Evolutionary conservation across 75 land plant genomes (phyloP), one percentile per base, ranked within the genome.

Genomic region (Ceratopteris richardii): DNA sequence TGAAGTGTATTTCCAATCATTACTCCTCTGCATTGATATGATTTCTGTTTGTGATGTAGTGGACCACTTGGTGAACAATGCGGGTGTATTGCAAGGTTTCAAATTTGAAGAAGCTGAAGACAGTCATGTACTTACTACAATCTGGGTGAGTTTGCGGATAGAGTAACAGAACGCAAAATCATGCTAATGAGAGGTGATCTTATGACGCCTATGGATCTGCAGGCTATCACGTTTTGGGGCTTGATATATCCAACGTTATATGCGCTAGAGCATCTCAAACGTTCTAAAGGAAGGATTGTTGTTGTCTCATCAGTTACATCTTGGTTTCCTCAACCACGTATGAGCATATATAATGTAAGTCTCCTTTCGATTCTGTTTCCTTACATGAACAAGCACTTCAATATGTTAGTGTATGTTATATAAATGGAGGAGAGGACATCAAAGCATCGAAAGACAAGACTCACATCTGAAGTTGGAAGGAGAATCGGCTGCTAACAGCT

Each of bases 11-110:
- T 40, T 40, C 42, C n/a, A n/a, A n/a, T n/a, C n/a, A n/a, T n/a
- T n/a, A n/a, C n/a, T n/a, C n/a, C n/a, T n/a, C n/a, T n/a, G n/a
- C n/a, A n/a, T n/a, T n/a, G n/a, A n/a, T n/a, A n/a, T n/a, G n/a
- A n/a, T n/a, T n/a, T n/a, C n/a, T n/a, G n/a, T n/a, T n/a, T n/a
- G n/a, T 33, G 37, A 33, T 33, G 37, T 77, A 90, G 89, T 92
- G 70, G 85, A 88, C 67, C 97, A 92, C 81, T 74, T 92, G 20
- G 94, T 92, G 51, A 88, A 85, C 60, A 82, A 82, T 18, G 84
- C 81, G 26, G 80, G 84, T 56, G 44, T 88, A 41, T 82, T 79
- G n/a, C 84, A 80, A 26, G 73, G 79, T n/a, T 88, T 82, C 56
- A 70, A 68, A 58, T 88, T 93, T 31, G 84, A 88, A 71, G 87